These are phyloP conservation scores for Fonsecaea erecta DNA, from an alignment of 2,329 filamentous ascomycete species.

Conservation along the genomic window DNA sequence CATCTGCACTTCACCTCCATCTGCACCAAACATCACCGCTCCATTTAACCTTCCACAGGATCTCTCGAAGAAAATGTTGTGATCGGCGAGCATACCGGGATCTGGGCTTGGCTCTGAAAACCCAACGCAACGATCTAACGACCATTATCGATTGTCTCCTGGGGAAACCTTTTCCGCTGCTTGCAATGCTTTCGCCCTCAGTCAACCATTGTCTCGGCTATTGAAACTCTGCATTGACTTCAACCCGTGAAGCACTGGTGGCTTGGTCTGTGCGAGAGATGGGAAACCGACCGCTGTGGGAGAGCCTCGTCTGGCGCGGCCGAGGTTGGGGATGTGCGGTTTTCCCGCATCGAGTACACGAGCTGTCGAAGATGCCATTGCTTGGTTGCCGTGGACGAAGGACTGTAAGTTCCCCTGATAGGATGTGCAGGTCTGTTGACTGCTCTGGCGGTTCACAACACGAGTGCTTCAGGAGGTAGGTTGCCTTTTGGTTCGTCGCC, in stretches of 20 bases:
- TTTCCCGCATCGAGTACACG: background rate
- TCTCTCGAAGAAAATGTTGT: background rate
- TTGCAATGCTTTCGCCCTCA: background rate
- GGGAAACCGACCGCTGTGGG: background rate
- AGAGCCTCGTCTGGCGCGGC: background rate
- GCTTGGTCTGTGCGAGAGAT: background rate
- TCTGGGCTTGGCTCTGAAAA: background rate
- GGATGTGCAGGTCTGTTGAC: background rate
- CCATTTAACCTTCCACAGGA: background rate
- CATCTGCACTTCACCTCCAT: background rate
- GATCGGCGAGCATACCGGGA: background rate
- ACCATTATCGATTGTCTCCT: background rate
- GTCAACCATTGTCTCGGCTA: background rate
- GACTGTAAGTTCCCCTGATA: background rate
- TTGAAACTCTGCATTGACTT: background rate
- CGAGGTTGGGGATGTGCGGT: background rate
- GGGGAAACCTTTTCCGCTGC: background rate
- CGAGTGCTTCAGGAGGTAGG: background rate
- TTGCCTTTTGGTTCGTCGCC: background rate
- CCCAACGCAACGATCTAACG: background rate
- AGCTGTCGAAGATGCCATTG: background rate
- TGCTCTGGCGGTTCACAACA: background rate
- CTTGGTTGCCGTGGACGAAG: background rate
- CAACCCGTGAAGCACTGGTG: background rate
- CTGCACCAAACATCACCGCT: background rate